phyloP scores from a whole-genome alignment of 2,329 filamentous ascomycete species.

The Niveomyces coronatus region DNA sequence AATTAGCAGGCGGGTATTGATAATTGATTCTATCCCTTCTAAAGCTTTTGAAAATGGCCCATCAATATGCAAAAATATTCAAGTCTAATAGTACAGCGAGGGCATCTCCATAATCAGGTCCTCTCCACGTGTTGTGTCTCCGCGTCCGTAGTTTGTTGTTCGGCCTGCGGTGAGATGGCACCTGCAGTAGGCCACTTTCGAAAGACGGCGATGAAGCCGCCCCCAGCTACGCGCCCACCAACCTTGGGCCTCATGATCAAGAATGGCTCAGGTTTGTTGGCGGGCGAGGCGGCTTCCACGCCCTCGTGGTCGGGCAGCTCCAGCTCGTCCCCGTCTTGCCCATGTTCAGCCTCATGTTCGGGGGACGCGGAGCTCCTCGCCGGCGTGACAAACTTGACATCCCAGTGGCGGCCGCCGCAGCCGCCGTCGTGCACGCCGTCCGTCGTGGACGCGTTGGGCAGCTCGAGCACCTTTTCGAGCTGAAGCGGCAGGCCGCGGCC shows the following conservation, averaged over 20 bases:
- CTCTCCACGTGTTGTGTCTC: no score
- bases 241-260: conserved; percentile 33
- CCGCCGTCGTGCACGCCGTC: conserved; percentile 34
- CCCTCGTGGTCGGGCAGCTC: conserved; percentile 11
- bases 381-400: conserved; percentile 41
- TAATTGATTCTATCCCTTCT: background rate
- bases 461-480: conserved; percentile 50
- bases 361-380: no score
- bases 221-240: conserved; percentile 28
- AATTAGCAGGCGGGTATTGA: conserved; percentile 9
- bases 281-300: background rate
- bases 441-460: conserved; percentile 31
- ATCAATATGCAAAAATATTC: background rate
- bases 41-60: background rate
- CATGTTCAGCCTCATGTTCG: no score
- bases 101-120: no score
- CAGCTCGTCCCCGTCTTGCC: conserved; percentile 14
- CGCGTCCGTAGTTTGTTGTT: background rate
- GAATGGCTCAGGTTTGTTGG: conserved; percentile 15
- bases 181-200: conserved; percentile 21
- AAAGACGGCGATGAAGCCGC: conserved; percentile 30
- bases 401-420: conserved; percentile 50
- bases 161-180: background rate
- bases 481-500: conserved; percentile 41
- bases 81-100: background rate